These are phyloP conservation scores for Triangularia verruculosa DNA, from an alignment of 2,329 filamentous ascomycete genomes.

Conservation along the genomic window DNA sequence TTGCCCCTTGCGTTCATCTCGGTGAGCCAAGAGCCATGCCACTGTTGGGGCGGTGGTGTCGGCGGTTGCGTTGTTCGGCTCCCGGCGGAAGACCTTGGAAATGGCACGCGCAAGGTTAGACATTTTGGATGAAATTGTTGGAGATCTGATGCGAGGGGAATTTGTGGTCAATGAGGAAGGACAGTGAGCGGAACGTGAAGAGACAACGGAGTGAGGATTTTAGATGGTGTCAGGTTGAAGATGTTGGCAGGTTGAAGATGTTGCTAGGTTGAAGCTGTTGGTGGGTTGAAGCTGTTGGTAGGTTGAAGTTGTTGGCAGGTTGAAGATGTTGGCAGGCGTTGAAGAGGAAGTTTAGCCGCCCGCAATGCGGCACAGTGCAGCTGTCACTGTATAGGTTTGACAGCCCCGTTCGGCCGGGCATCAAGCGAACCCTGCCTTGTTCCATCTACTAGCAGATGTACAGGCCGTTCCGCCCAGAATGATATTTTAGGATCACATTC, in stretches of 20 bases:
- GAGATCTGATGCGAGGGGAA: not conserved
- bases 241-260: not conserved
- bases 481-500: not conserved
- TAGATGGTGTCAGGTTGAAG: not conserved
- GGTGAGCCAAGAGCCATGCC: slow-evolving; percentile 12
- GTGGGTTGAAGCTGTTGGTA: not conserved
- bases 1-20: slow-evolving; percentile 2
- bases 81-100: not conserved
- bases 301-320: not conserved
- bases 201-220: not conserved
- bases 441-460: not conserved
- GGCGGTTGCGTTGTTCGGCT: not conserved
- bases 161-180: not conserved
- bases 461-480: not conserved
- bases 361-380: not conserved
- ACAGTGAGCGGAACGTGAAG: not conserved
- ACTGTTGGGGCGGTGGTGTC: not conserved
- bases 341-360: not conserved
- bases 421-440: not conserved
- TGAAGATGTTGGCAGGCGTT: not conserved
- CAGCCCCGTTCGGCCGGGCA: not conserved
- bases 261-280: not conserved
- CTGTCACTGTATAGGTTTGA: not conserved
- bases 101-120: not conserved
- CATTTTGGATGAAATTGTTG: not conserved